These are phyloP conservation scores for Tetrapisispora phaffii DNA, from an alignment of 805 yeast genomes.

Conservation along the genomic window DNA sequence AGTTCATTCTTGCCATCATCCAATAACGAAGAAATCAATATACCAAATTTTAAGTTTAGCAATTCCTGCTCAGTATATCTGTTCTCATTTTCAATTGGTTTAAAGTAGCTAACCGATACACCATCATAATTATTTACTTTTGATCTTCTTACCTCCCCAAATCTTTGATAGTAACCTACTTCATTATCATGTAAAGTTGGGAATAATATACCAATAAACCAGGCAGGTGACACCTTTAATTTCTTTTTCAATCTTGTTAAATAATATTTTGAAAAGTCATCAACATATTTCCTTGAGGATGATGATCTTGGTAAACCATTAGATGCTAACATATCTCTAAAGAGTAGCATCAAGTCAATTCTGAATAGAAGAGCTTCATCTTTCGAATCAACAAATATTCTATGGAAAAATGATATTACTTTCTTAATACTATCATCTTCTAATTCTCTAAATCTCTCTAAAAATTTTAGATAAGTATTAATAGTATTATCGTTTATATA, in stretches of 20 bases:
- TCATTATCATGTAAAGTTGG: constrained; percentile 42
- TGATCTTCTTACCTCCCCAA: constrained; percentile 30
- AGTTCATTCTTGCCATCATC: constrained; percentile 24
- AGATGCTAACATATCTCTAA: constrained; percentile 45
- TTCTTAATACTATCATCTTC: constrained; percentile 49
- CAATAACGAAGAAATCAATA: constrained; percentile 25
- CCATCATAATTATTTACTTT: constrained; percentile 8
- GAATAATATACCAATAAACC: constrained; percentile 57
- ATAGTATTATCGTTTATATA: constrained; percentile 44
- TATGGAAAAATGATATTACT: constrained; percentile 60
- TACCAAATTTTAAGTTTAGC: constrained; percentile 23
- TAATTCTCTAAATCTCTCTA: constrained; percentile 54
- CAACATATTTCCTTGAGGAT: constrained; percentile 47
- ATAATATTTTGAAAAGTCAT: constrained; percentile 54
- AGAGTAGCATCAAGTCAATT: constrained; percentile 58
- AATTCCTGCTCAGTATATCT: constrained; percentile 15
- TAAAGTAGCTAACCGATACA: constrained; percentile 20
- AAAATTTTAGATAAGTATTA: constrained; percentile 51
- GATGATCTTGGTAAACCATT: constrained; percentile 40
- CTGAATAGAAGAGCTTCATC: constrained; percentile 50
- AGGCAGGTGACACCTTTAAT: constrained; percentile 42
- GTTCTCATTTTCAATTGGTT: constrained; percentile 15
- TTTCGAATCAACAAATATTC: constrained; percentile 55
- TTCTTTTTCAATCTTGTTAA: constrained; percentile 47
- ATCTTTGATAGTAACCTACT: constrained; percentile 37